Evolutionary conservation across 163 green algal genomes (phyloP), one percentile per base, ranked within the genome.

Genomic region (Coccomyxa subellipsoidea): DNA sequence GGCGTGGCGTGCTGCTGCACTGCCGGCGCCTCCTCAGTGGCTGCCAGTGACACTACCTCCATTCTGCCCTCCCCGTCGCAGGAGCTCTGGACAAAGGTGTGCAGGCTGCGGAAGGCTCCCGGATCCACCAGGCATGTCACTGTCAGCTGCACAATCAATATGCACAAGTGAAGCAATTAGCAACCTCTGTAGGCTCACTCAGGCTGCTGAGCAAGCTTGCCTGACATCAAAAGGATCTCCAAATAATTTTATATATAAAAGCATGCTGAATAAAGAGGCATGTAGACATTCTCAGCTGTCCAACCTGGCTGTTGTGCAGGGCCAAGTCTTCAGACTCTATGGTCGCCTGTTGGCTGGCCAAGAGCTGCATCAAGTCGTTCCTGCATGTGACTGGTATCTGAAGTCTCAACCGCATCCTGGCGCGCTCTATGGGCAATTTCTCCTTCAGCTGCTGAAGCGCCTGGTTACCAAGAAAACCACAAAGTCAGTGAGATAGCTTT

Each of bases 351-450:
- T 84, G 38, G 38, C 84, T 35, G 9, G 69, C 54, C 12, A 97
- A 73, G 21, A 89, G 78, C 40, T 87, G 81, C 69, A 84, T 35
- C 59, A 94, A 75, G 76, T 94, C 88, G 36, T 90, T 79, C 77
- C 85, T 83, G 54, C 80, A 77, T n/a, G 81, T 53, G 34, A 80
- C 54, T 4, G 91, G 91, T 70, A 96, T 87, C 31, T 83, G 81
- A 69, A 98, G 81, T 73, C 86, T 87, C 54, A 99, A 85, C 18
- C 94, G 90, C 97, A 99, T 99, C 83, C 90, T 87, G 1, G 97
- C 97, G 6, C 97, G 91, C 88, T 96, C 84, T 66, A 99, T 98
- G 70, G 93, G 95, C 79, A 99, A 96, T 12, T 90, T 83, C 36
- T 89, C 47, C 83, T 97, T 87, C 78, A 98, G 90, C 54, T 92